Conservation (phyloP, 1,139 yeast genomes). For the Yamadazyma kanchanaburiensis region DNA sequence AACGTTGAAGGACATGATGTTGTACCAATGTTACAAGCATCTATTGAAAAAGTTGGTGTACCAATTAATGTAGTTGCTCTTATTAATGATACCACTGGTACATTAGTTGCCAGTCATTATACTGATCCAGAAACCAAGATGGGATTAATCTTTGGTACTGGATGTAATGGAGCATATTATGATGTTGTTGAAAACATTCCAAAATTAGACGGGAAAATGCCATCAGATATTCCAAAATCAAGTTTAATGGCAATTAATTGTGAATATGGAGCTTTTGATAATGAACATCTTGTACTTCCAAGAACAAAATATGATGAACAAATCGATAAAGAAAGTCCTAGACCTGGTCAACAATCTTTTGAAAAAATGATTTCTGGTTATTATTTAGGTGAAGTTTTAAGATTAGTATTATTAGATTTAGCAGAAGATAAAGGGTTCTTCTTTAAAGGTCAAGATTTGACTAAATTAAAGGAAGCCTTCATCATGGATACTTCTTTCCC, state of each 20-base stretch:
- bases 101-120: slow-evolving; percentile 92
- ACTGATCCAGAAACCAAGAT: slow-evolving; percentile 83
- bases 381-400: slow-evolving; percentile 88
- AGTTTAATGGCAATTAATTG: slow-evolving; percentile 95
- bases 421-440: slow-evolving; percentile 56
- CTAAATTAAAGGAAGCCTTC: slow-evolving; percentile 56
- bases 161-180: slow-evolving; percentile 96
- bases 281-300: slow-evolving; percentile 80
- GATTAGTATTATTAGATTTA: slow-evolving; percentile 77
- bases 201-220: slow-evolving; percentile 71
- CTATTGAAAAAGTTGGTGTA: slow-evolving; percentile 59
- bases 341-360: slow-evolving; percentile 94
- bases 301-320: slow-evolving; percentile 82
- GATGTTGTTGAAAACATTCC: slow-evolving; percentile 75
- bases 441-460: slow-evolving; percentile 65
- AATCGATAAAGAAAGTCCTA: slow-evolving; percentile 84
- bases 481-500: slow-evolving; percentile 88
- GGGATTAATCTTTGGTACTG: slow-evolving; percentile 98
- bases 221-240: slow-evolving; percentile 57
- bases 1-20: slow-evolving; percentile 95
- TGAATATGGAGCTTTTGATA: slow-evolving; percentile 97
- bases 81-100: slow-evolving; percentile 96
- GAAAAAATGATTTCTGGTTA: slow-evolving; percentile 98
- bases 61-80: slow-evolving; percentile 89
- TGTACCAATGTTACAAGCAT: slow-evolving; percentile 82